These are phyloP conservation scores for Xerocomus potaroensis DNA, from an alignment of 768 basidiomycete species.

Conservation along the genomic window DNA sequence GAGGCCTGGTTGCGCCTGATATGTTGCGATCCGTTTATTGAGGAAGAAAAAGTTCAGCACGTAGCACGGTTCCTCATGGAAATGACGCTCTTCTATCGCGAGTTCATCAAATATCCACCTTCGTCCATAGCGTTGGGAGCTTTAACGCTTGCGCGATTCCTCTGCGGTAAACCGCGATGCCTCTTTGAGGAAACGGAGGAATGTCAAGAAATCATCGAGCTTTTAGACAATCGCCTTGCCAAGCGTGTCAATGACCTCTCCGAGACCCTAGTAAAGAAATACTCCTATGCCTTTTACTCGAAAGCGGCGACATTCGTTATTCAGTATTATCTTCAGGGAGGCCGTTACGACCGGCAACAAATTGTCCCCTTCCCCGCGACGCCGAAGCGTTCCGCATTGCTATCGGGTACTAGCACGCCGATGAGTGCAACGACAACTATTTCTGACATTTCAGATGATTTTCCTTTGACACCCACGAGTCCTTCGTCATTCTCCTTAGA, in stretches of 20 bases:
- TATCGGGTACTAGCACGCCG: conserved; percentile 63
- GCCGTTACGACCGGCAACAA: conserved; percentile 56
- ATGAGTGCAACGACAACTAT: conserved; percentile 68
- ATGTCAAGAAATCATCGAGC: conserved; percentile 77
- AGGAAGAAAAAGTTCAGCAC: conserved; percentile 89
- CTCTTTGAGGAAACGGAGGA: conserved; percentile 83
- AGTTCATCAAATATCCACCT: conserved; percentile 83
- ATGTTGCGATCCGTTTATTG: conserved; percentile 68
- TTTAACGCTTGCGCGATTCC: conserved; percentile 81
- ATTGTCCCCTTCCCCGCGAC: conserved; percentile 59
- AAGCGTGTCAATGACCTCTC: conserved; percentile 91
- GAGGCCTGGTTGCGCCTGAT: conserved; percentile 93
- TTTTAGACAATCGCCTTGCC: conserved; percentile 81
- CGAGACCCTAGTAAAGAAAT: conserved; percentile 96
- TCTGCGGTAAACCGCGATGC: conserved; percentile 76
- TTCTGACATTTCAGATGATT: conserved; percentile 78
- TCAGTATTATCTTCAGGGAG: conserved; percentile 90
- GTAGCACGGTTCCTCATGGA: conserved; percentile 99
- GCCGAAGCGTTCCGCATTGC: conserved; percentile 35
- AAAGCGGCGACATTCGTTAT: conserved; percentile 92
- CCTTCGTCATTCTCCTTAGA: conserved; percentile 44
- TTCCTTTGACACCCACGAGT: conserved; percentile 78
- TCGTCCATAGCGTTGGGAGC: conserved; percentile 89
- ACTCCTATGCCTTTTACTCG: conserved; percentile 94
- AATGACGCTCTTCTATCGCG: conserved; percentile 95